phyloP scores from a whole-genome alignment of 2,329 filamentous ascomycete genomes.

The Tolypocladium inflatum region DNA sequence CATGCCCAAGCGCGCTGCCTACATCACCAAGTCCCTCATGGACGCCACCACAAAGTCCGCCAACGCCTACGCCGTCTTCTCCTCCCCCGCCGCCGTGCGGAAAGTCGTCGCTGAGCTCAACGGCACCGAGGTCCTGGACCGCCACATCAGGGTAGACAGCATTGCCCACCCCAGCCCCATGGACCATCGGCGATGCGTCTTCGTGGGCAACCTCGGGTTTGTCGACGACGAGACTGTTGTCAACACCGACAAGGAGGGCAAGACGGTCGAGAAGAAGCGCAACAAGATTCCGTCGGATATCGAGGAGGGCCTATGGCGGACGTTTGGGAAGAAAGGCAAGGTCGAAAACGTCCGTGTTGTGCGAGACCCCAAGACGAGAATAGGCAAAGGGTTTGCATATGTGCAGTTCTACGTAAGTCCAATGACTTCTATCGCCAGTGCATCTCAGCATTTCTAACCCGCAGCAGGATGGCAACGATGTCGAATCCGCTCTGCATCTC shows the following conservation, averaged over 20 bases:
- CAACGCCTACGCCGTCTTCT: slow-evolving; percentile 91
- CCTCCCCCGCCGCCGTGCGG: slow-evolving; percentile 62
- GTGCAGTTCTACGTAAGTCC: slow-evolving; percentile 73
- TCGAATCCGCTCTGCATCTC: slow-evolving; percentile 82
- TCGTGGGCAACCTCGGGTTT: slow-evolving; percentile 93
- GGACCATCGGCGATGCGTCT: slow-evolving; percentile 85
- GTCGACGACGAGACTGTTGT: slow-evolving; percentile 80
- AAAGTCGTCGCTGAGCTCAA: slow-evolving; percentile 72
- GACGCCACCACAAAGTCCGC: slow-evolving; percentile 83
- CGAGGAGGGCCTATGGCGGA: slow-evolving; percentile 86
- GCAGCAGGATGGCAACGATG: slow-evolving; percentile 63
- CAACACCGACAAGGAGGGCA: slow-evolving; percentile 53
- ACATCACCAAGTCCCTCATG: slow-evolving; percentile 84
- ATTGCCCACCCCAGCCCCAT: slow-evolving; percentile 77
- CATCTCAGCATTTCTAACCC: background rate
- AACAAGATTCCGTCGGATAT: slow-evolving; percentile 71
- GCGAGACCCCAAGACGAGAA: slow-evolving; percentile 78
- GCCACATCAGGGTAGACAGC: slow-evolving; percentile 84
- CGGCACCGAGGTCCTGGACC: slow-evolving; percentile 71
- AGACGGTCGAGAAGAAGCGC: slow-evolving; percentile 62
- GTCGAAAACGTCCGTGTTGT: slow-evolving; percentile 92
- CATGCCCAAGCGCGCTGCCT: slow-evolving; percentile 90
- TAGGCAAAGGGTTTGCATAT: slow-evolving; percentile 95
- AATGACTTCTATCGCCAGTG: background rate
- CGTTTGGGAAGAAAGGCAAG: slow-evolving; percentile 64